A percentile compares a stretch with the other conserved stretches of the same genome.
Conservation (phyloP, 768 basidiomycete species). For the Lanmaoa pseudosensibilis region DNA sequence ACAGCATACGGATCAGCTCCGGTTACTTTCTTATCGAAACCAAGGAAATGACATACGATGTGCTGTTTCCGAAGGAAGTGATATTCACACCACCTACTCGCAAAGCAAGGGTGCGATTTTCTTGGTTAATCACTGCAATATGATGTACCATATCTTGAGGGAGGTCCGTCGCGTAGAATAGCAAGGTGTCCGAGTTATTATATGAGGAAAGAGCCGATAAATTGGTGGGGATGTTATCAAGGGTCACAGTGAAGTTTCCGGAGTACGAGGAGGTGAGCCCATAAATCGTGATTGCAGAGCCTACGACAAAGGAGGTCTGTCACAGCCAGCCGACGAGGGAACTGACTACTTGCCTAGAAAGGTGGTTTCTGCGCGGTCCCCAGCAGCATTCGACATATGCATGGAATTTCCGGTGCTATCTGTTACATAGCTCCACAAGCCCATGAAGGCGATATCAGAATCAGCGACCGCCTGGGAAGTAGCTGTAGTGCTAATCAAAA, state of each 20-base stretch:
- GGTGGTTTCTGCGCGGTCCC: conserved; percentile 43
- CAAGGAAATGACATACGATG: conserved; percentile 31
- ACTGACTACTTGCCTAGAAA: conserved; percentile 47
- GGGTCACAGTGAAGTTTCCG: conserved; percentile 58
- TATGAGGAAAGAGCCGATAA: conserved; percentile 56
- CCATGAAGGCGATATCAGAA: conserved; percentile 48
- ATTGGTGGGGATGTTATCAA: conserved; percentile 49
- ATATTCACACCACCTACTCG: conserved; percentile 50
- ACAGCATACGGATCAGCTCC: conserved; percentile 3
- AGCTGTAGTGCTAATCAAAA: conserved; percentile 35
- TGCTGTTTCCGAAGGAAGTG: conserved; percentile 37
- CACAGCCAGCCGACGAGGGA: background rate
- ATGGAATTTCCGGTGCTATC: conserved; percentile 29
- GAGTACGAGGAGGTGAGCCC: conserved; percentile 59
- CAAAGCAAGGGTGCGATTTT: conserved; percentile 51
- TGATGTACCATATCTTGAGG: conserved; percentile 49
- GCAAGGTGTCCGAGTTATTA: conserved; percentile 48
- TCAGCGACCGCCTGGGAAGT: conserved; percentile 43
- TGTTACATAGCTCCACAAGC: conserved; percentile 53
- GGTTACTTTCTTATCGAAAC: background rate
- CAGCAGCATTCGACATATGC: conserved; percentile 39
- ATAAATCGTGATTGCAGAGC: conserved; percentile 57
- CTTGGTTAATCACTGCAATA: conserved; percentile 56
- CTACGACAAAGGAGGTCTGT: conserved; percentile 35
- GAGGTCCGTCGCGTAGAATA: conserved; percentile 66